Conservation (phyloP, 2,329 filamentous ascomycete species). For the Tolypocladium pustulatum region DNA sequence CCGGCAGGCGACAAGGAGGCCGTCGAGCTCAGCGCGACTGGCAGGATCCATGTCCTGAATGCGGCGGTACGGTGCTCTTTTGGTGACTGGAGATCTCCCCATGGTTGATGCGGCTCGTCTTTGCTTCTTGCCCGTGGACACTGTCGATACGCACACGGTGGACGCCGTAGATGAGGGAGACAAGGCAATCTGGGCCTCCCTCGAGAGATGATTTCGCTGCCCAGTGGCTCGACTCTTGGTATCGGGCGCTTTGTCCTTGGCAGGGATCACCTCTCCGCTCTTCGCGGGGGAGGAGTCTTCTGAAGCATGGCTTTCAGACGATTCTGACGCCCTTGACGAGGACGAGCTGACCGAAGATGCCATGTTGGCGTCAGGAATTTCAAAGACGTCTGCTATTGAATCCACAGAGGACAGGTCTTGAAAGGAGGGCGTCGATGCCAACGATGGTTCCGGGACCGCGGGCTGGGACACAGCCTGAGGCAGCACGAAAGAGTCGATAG, state of each 20-base stretch:
- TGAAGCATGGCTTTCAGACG: not conserved
- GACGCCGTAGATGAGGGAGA: not conserved
- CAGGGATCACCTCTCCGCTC: not conserved
- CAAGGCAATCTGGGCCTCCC: not conserved
- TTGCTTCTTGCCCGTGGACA: not conserved
- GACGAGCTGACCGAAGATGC: not conserved
- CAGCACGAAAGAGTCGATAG: not conserved
- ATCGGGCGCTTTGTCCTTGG: not conserved
- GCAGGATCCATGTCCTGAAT: constrained; percentile 3
- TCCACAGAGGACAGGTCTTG: not conserved
- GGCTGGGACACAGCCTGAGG: not conserved
- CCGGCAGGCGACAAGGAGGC: not conserved
- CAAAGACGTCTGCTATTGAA: not conserved
- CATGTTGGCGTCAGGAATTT: not conserved
- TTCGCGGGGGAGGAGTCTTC: not conserved
- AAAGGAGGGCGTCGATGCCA: not conserved
- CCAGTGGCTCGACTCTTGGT: not conserved
- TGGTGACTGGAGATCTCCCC: not conserved
- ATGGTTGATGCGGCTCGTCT: not conserved
- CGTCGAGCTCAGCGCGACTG: not conserved
- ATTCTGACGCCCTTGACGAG: not conserved
- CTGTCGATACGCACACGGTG: not conserved
- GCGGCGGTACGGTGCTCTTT: not conserved
- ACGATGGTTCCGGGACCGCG: too few relatives aligned
- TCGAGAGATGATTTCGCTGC: not conserved